Base-by-base conservation (phyloP, 2,329 filamentous ascomycete species). In the Biscogniauxia marginata region DNA sequence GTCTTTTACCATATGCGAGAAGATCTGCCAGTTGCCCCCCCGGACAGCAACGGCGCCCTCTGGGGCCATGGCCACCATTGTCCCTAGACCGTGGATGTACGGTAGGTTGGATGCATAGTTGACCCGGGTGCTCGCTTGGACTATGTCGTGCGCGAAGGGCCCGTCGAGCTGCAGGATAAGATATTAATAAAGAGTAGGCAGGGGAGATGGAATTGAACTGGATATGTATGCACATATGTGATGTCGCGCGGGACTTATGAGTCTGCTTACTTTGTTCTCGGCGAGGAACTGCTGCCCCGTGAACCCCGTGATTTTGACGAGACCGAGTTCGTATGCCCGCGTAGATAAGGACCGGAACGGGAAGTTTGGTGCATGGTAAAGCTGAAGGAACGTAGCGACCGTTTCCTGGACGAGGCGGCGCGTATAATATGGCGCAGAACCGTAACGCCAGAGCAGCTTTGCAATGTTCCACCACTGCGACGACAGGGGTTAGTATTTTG, bases 11-110 rank as follows among this genome's bases (percentile, higher is more conserved):
- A 97, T 96, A 46, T 80, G 76, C n/a, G 87, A 82, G 69, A 99
- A 99, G 53, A 99, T 96, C 65, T 85, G 86, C 92, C 93, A 98
- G 72, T 98, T 99, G 1, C 95, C 95, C 6, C 92, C 92, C 13
- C 83, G 74, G 1, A 98, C 83, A 18, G 88, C 79, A 70, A 92
- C 84, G 0, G 93, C 91, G 6, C 91, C 92, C 52, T 93, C 88
- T 0, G 92, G 89, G 2, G 93, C 90, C 85, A 98, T 91, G 46
- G 92, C 93, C 2, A 84, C 84, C 88, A 97, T 91, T 1, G 93
- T 86, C 67, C 96, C 91, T 1, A 99, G 75, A 0, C 91, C 95
- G 67, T 98, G 93, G 49, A 98, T 95, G 34, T 85, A 77, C n/a
- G 79, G 83, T 11, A 98, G 74, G 64, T 98, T 97, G 49, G 93